Evolutionary conservation across 805 yeast genomes (phyloP), one percentile per base, ranked within the genome.

Genomic region (Candida golubevii): DNA sequence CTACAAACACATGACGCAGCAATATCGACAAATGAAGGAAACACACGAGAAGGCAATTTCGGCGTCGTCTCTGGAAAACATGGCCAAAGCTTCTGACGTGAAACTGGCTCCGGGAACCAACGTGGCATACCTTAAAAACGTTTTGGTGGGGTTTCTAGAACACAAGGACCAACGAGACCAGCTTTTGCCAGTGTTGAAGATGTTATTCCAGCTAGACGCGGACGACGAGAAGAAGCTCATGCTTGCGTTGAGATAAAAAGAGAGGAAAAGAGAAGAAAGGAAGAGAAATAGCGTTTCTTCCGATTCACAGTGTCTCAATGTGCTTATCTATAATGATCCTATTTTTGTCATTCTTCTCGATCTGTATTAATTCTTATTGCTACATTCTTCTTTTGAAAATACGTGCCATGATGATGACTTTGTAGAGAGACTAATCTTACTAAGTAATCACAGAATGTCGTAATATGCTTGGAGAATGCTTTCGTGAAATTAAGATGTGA

Each of bases 91-190:
- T 8, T 18, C 5, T 18, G 39, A 43, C 3, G 26, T 41, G 10
- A 39, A 36, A 26, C 38, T 51, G 6, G 49, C 60, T 13, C 61
- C 65, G 14, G 41, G 36, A 26, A 51, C 59, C 23, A 84, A 80
- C 54, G 72, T 83, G 15, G 87, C 95, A 10, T 91, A 91, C 60
- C 74, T 89, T 41, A 87, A 86, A 61, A 93, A 93, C 59, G 97
- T 91, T 2, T 63, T 91, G n/a, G 67, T 91, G 2, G 97, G 97
- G 2, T 93, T 85, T 60, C 65, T 93, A 43, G 97, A 90, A 58
- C 96, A 87, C 59, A 85, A 78, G 57, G 99, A 91, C n/a, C 97
- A 90, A 63, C 74, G 98, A 47, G 80, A 74, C 27, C 88, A 83
- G 61, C 72, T 91, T 35, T 67, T 93, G 29, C 97, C 98, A 0